phyloP scores from a whole-genome alignment of 768 basidiomycete genomes.

The Sistotremastrum niveocremeum region DNA sequence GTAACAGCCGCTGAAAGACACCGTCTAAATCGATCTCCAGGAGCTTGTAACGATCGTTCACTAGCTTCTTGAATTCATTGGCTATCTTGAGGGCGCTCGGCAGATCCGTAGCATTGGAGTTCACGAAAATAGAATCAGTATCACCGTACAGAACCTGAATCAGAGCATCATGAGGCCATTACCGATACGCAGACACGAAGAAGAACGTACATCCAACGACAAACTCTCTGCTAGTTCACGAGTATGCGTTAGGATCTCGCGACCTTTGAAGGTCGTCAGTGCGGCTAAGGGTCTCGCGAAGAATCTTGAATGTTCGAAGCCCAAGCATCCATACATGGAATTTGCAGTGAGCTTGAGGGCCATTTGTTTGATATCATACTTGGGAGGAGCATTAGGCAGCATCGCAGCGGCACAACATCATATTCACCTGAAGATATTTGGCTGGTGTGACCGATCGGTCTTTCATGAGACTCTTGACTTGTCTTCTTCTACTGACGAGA shows the following conservation, averaged over 20 bases:
- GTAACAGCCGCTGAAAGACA: constrained; percentile 80
- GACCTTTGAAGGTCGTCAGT: constrained; percentile 92
- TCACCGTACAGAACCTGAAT: constrained; percentile 93
- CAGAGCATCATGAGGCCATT: not conserved
- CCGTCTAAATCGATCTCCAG: constrained; percentile 96
- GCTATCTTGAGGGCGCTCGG: constrained; percentile 87
- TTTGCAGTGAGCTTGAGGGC: constrained; percentile 97
- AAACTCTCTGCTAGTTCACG: constrained; percentile 85
- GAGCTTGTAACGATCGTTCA: constrained; percentile 89
- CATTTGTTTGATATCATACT: constrained; percentile 97
- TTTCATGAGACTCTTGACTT: constrained; percentile 94
- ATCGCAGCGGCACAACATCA: not conserved
- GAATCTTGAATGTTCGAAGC: constrained; percentile 93
- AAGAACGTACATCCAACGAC: constrained; percentile 65
- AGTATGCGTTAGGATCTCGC: constrained; percentile 91
- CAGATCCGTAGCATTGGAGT: constrained; percentile 84
- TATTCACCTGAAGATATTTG: constrained; percentile 66
- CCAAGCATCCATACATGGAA: constrained; percentile 99
- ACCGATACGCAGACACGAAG: not conserved
- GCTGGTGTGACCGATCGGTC: constrained; percentile 58
- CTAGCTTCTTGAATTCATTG: constrained; percentile 83
- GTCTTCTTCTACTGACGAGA: constrained; percentile 76
- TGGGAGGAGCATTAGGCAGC: not conserved
- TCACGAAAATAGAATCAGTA: constrained; percentile 97
- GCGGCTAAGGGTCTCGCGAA: constrained; percentile 95